phyloP scores from a whole-genome alignment of 2,329 filamentous ascomycete genomes.

The Aspergillus udagawae region DNA sequence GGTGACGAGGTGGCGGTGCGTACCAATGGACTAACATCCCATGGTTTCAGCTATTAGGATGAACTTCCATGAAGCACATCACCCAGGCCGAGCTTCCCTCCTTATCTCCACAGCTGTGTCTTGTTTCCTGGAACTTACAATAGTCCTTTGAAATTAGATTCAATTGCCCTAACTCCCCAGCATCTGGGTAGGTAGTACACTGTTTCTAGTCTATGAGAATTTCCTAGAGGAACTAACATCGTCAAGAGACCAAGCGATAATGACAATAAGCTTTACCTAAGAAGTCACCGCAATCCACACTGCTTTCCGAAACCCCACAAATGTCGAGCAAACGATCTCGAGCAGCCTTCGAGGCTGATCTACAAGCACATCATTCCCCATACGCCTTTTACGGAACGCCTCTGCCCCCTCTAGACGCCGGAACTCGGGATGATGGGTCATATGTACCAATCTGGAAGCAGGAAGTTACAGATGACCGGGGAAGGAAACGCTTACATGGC shows the following conservation, averaged over 20 bases:
- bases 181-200: neutral
- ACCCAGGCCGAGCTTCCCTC: neutral
- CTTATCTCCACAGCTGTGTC: neutral
- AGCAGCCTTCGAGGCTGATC: conserved; percentile 71
- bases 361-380: conserved; percentile 63
- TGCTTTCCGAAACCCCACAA: neutral
- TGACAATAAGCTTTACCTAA: neutral
- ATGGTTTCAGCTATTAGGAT: neutral
- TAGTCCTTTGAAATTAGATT: neutral
- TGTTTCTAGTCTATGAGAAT: neutral
- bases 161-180: neutral
- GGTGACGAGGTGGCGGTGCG: neutral
- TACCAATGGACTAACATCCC: neutral
- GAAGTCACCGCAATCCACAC: neutral
- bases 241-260: neutral
- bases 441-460: conserved; percentile 98
- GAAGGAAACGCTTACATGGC: conserved; percentile 85
- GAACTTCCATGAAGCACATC: neutral
- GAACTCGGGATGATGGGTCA: conserved; percentile 80
- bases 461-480: conserved; percentile 89
- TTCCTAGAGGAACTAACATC: neutral
- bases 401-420: conserved; percentile 70
- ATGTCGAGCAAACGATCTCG: conserved; percentile 81
- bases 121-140: neutral
- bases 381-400: conserved; percentile 81